Evolutionary conservation across 148 eudicot genomes (phyloP), one percentile per base, ranked within the genome.

Genomic region (Camellia japonica): DNA sequence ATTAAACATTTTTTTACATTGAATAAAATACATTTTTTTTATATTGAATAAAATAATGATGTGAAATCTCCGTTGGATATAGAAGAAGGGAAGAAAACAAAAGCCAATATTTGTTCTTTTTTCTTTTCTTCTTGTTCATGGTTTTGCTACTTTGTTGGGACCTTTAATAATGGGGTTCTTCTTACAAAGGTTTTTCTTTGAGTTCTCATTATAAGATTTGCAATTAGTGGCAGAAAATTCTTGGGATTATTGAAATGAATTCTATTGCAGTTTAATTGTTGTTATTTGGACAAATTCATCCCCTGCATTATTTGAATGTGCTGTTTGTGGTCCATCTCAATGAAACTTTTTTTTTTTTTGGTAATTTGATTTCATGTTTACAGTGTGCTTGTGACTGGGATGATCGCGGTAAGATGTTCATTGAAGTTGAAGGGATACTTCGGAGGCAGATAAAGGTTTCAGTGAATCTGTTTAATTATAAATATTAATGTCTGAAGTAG

Each of bases 341-440:
- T 73, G 44, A 49, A 41, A 2, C 67, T 73, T 19, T 15, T 73
- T 80, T 66, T 64, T 15, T 73, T 80, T 30, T 30, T 30, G 1
- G 61, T 64, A 2, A 52, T 51, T 71, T 65, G 63, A 9, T 20
- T 51, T 42, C 58, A 38, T 75, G 38, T 77, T 71, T 83, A 55
- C 84, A 95, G 98, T 93, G 93, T 83, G 89, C 93, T 7, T 95
- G 97, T 67, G 94, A 90, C 73, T 95, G 98, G 98, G 97, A 91
- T 73, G 94, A 89, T 52, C 89, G 94, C 73, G 91, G 91, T 13
- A 89, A 81, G 80, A 95, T 85, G 91, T 92, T 95, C 67, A 58
- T 76, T 83, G 98, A 95, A 88, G 98, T 95, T 68, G 97, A 93
- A 75, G 86, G 83, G 78, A 90, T 95, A 79, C 85, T 95, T 68